Conservation (phyloP, 257 asterid species). For the Lithospermum erythrorhizon region DNA sequence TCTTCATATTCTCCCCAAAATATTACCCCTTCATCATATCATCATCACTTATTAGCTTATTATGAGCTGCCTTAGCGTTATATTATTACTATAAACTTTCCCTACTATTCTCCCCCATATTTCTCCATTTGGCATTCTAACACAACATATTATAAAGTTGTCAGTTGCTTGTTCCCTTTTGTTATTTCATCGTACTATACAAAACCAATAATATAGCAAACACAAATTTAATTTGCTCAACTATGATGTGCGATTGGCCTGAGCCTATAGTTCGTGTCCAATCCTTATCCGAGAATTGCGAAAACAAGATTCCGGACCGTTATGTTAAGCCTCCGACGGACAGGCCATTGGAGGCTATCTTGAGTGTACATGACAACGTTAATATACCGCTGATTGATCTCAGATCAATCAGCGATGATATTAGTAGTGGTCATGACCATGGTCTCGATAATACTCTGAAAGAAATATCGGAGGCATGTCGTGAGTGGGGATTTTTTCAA, state of each 20-base stretch:
- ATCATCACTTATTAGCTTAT: too few species aligned
- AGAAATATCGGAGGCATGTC: not conserved
- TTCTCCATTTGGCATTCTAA: too few species aligned
- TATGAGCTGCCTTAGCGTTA: too few species aligned
- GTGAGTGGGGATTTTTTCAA: conserved; percentile 12
- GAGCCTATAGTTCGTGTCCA: conserved; percentile 79
- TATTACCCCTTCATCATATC: too few species aligned
- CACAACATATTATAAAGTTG: too few species aligned
- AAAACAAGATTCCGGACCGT: conserved; percentile 29
- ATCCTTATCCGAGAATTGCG: conserved; percentile 39
- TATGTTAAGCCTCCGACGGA: conserved; percentile 42
- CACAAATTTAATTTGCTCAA: not conserved
- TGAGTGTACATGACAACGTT: not conserved
- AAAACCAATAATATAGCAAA: not conserved
- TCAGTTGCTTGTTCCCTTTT: not conserved
- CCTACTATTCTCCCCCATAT: too few species aligned
- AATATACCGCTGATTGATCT: conserved; percentile 54
- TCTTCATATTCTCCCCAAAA: too few species aligned
- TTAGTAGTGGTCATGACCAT: not conserved
- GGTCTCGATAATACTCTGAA: not conserved
- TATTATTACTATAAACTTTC: too few species aligned
- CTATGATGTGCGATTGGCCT: conserved; percentile 42
- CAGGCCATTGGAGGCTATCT: conserved; percentile 20
- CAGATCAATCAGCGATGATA: conserved; percentile 12
- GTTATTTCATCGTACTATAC: not conserved